A percentile compares a stretch with the other conserved stretches of the same genome.
Evolutionary conservation across 371 early-diverging fungal genomes (phyloP).

Genomic region (Mucor saturninus): DNA sequence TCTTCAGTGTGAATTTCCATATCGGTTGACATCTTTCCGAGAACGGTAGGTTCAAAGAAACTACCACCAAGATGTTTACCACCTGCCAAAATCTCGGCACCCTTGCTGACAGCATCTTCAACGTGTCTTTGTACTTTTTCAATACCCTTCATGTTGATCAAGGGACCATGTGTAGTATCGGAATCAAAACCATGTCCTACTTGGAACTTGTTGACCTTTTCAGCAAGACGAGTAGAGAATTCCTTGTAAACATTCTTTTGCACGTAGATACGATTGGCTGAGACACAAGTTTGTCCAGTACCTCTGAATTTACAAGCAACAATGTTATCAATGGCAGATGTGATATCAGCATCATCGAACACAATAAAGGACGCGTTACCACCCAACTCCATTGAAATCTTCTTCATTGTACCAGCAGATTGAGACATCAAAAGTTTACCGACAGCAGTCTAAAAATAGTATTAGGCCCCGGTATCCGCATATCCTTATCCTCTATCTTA

Average conservation of each 20-base stretch:
- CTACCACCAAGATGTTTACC: constrained; percentile 63
- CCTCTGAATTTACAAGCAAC: constrained; percentile 84
- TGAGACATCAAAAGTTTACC: constrained; percentile 80
- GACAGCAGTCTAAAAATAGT: constrained; percentile 55
- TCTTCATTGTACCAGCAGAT: constrained; percentile 76
- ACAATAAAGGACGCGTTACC: constrained; percentile 93
- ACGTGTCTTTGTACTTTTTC: constrained; percentile 75
- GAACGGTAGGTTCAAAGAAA: constrained; percentile 77
- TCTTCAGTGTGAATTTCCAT: constrained; percentile 74
- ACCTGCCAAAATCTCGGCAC: constrained; percentile 66
- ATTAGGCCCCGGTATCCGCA: not conserved
- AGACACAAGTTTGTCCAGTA: constrained; percentile 88
- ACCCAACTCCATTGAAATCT: constrained; percentile 80
- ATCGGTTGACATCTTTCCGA: constrained; percentile 61
- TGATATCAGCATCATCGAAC: constrained; percentile 82
- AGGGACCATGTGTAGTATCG: constrained; percentile 75
- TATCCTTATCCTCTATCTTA: not conserved
- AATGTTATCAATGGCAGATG: constrained; percentile 60
- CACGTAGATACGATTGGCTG: constrained; percentile 87
- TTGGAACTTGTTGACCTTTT: constrained; percentile 62
- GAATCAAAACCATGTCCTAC: constrained; percentile 79
- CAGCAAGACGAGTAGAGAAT: constrained; percentile 63
- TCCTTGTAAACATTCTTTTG: constrained; percentile 75
- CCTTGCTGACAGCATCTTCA: constrained; percentile 70
- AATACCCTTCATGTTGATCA: constrained; percentile 74